Percentiles rank a stretch among this genome's conserved stretches.
These are phyloP conservation scores for Rhazya stricta DNA, from an alignment of 257 asterid genomes.

Conservation along the genomic window DNA sequence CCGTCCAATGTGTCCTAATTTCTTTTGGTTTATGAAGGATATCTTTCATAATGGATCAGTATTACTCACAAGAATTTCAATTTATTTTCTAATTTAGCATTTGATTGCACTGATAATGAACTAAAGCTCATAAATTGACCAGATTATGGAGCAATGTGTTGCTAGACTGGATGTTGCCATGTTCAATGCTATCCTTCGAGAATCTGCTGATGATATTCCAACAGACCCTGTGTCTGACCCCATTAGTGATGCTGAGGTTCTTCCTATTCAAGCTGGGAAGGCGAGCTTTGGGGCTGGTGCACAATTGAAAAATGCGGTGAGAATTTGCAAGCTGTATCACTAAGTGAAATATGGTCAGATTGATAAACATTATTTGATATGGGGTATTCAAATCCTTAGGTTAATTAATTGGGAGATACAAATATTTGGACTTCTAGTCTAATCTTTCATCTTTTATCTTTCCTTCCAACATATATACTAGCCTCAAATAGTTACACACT, in stretches of 20 bases:
- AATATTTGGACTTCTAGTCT: background rate
- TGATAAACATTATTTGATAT: too few species aligned
- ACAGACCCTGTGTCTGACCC: constrained; percentile 91
- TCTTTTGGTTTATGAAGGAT: background rate
- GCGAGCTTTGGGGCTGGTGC: constrained; percentile 91
- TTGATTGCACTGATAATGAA: background rate
- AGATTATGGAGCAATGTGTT: constrained; percentile 80
- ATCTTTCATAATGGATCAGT: background rate
- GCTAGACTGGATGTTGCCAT: constrained; percentile 80
- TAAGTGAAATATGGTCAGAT: background rate
- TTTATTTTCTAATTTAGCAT: background rate
- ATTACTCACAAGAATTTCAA: background rate
- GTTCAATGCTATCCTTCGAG: constrained; percentile 82
- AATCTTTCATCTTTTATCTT: background rate
- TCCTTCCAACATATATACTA: background rate
- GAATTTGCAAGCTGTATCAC: constrained; percentile 13
- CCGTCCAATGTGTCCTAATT: background rate
- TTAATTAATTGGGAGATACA: background rate
- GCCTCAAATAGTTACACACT: background rate
- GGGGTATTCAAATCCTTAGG: background rate
- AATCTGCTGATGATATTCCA: constrained; percentile 72
- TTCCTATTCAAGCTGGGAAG: constrained; percentile 72
- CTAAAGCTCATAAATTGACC: constrained; percentile 4
- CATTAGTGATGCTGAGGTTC: constrained; percentile 66
- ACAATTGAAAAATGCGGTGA: constrained; percentile 73